Conservation (phyloP, 2,329 filamentous ascomycete genomes). For the Colletotrichum destructivum region DNA sequence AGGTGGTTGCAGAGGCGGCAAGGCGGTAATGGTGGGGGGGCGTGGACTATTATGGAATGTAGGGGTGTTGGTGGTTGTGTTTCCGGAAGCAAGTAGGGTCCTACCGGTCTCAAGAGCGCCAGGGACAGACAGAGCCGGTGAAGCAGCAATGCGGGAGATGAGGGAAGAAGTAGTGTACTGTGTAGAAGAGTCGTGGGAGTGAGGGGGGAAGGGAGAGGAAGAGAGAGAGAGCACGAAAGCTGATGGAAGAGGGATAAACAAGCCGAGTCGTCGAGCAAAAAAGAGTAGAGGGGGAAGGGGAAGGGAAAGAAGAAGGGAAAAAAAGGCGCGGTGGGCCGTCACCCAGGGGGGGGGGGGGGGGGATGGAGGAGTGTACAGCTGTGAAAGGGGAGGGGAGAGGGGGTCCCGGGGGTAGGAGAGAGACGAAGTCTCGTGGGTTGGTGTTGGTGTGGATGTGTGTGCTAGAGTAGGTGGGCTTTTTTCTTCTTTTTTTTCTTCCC, state of each 20-base stretch:
- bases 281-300: too few species aligned
- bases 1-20: conserved; percentile 36
- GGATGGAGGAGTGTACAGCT: neutral
- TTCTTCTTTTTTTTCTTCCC: neutral
- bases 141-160: conserved; percentile 33
- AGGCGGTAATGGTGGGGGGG: conserved; percentile 27
- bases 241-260: conserved; percentile 33
- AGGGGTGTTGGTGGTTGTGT: conserved; percentile 38
- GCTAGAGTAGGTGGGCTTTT: conserved; percentile 44
- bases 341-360: neutral
- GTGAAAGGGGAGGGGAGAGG: neutral
- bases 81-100: conserved; percentile 42
- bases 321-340: conserved; percentile 38
- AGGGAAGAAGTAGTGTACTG: conserved; percentile 13
- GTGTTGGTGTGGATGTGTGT: conserved; percentile 21
- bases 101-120: conserved; percentile 33
- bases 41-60: conserved; percentile 38
- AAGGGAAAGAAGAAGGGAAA: too few species aligned
- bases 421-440: conserved; percentile 35
- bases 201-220: conserved; percentile 31
- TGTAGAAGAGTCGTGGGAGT: neutral
- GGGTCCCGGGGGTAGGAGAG: neutral
- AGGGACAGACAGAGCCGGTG: conserved; percentile 43
- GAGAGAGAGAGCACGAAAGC: neutral
- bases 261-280: conserved; percentile 34